Base-by-base conservation (phyloP, 2,329 filamentous ascomycete genomes). In the Emergomyces orientalis region DNA sequence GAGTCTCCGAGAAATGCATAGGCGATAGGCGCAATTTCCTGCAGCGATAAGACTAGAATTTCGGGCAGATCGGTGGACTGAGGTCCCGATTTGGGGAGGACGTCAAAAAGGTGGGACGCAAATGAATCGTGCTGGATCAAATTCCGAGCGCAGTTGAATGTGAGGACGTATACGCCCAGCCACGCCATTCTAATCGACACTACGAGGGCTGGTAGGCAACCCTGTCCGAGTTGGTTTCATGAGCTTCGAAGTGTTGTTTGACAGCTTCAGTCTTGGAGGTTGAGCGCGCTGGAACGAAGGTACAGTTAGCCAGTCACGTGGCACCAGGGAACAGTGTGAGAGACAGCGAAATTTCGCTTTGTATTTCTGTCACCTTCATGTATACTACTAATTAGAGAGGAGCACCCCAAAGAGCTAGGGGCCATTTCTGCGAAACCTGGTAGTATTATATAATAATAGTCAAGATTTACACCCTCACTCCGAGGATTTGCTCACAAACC, bases 1-100 rank as follows among this genome's bases (percentile, higher is more conserved):
- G 89, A 88, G 45, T 89, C 88, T 37, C 93, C 93, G 55, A 97
- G 87, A 73, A 97, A 96, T 30, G 89, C 86, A 71, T 91, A 86
- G 60, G 88, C 84, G 59, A 97, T 82, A 0, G 94, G 94, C 11
- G 92, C 89, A 65, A 97, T 82, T 76, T 99, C 94, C 76, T 99
- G 92, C 22, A 99, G 82, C 19, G 81, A 85, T 64, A 90, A 77
- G 63, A 87, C 84, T 64, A 90, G 76, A 47, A 90, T 74, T 66
- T 88, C 86, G 3, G 81, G 91, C 4, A 91, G 80, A 73, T 88
- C 73, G 19, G 73, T 64, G 65, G 66, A 66, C 7, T 84, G 81
- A 8, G 82, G 82, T 66, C 56, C 72, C 58, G 72, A 68, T 59
- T 68, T 64, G 27, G 74, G 71, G 34, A 94, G 82, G 43, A 78